Base-by-base conservation (phyloP, 2,329 filamentous ascomycete species). In the Aspergillus ustus region DNA sequence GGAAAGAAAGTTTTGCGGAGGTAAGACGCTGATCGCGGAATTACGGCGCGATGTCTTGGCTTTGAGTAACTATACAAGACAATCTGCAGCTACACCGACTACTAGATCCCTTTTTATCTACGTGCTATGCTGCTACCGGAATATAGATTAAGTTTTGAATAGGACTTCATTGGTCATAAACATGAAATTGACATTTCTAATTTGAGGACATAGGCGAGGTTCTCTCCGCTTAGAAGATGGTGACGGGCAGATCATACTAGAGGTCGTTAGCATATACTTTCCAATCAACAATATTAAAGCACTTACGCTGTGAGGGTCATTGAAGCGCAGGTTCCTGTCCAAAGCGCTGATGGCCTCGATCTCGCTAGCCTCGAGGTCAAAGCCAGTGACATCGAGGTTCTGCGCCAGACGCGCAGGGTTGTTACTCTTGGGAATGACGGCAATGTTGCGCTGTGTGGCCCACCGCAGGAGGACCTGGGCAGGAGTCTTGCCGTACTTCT, bases 381-480 rank as follows among this genome's bases (percentile, higher is more conserved):
- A 93, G 64, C 79, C 80, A 66, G 81, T 85, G 65, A 87, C 86
- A 67, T 88, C 85, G 66, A 93, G 79, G 79, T 92, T 92, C 81
- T 89, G 82, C 61, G 80, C 75, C 75, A 92, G 83, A 67, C 72
- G 68, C 6, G 52, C 53, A 7, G 62, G 60, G 37, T 65, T 44
- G 45, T 62, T 67, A 20, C 64, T 66, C 58, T 66, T 67, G 6
- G 66, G 62, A 52, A 67, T 95, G 69, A 95, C 90, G 52, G 91
- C 90, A 60, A 95, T 82, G 34, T 87, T 88, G 54, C 90, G 85
- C 83, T 96, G 92, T 17, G 92, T 96, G 22, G 92, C 87, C 93
- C 93, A 97, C 70, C 92, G 86, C 68, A 97, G 84, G 63, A 96
- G 84, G 29, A 96, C 84, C 84, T 97, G 92, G 17, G 91, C 90